phyloP scores from a whole-genome alignment of 2,329 filamentous ascomycete genomes.

The Lecanicillium sp. region DNA sequence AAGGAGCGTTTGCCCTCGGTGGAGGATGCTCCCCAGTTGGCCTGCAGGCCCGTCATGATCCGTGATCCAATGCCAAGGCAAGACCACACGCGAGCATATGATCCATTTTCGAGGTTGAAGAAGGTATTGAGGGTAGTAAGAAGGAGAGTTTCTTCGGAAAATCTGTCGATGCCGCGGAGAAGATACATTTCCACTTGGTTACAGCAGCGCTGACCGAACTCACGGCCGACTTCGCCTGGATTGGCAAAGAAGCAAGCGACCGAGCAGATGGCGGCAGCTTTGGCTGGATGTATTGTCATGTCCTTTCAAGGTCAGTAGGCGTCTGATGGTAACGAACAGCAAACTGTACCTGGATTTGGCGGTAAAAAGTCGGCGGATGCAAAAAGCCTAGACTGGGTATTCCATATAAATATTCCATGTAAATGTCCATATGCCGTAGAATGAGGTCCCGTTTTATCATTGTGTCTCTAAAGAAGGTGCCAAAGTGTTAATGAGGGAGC shows the following conservation, averaged over 20 bases:
- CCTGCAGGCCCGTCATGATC: constrained; percentile 28
- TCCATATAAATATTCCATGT: constrained; percentile 28
- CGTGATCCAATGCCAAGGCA: constrained; percentile 27
- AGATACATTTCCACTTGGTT: constrained; percentile 30
- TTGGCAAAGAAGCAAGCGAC: constrained; percentile 27
- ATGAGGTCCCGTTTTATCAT: constrained; percentile 26
- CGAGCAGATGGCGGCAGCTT: constrained; percentile 30
- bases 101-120: constrained; percentile 27
- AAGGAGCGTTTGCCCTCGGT: constrained; percentile 18
- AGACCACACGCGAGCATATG: constrained; percentile 31
- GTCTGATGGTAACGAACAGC: neutral
- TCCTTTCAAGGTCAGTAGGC: constrained; percentile 14
- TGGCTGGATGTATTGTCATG: constrained; percentile 23
- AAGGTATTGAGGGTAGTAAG: constrained; percentile 26
- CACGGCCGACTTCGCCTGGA: constrained; percentile 21
- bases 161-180: constrained; percentile 29
- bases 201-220: constrained; percentile 28
- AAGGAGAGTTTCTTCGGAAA: constrained; percentile 24
- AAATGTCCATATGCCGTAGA: constrained; percentile 27
- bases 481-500: neutral
- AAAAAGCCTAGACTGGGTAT: constrained; percentile 31
- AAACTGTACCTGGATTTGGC: constrained; percentile 22
- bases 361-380: constrained; percentile 25
- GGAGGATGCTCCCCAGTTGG: constrained; percentile 28
- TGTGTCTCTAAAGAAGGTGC: constrained; percentile 18